Evolutionary conservation across 2,329 filamentous ascomycete genomes (phyloP).

Genomic region (Macrophomina phaseolina): DNA sequence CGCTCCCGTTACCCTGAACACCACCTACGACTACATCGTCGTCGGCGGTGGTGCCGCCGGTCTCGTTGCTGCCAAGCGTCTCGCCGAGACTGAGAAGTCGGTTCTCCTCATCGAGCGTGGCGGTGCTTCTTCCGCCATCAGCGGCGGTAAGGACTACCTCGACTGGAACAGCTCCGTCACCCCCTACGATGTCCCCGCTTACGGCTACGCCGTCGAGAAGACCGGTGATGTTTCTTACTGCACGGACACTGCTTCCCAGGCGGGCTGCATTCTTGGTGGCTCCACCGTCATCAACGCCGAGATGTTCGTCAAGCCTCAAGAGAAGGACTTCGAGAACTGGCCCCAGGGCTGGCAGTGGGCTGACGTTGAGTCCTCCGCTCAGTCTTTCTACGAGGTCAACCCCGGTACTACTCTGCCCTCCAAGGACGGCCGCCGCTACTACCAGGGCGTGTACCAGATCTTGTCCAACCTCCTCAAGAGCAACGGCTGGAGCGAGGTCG

Average conservation of each 20-base stretch:
- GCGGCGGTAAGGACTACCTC: constrained; percentile 39
- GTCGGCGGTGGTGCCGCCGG: constrained; percentile 47
- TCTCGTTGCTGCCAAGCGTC: constrained; percentile 44
- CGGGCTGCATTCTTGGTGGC: constrained; percentile 48
- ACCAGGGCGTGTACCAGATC: constrained; percentile 33
- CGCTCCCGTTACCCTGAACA: constrained; percentile 33
- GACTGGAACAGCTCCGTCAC: constrained; percentile 45
- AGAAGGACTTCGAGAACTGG: constrained; percentile 40
- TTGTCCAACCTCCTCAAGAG: constrained; percentile 31
- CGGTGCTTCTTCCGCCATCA: constrained; percentile 40
- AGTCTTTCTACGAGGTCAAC: constrained; percentile 33
- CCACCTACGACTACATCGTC: constrained; percentile 50
- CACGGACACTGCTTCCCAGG: constrained; percentile 43
- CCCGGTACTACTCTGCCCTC: constrained; percentile 34
- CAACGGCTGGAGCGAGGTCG: constrained; percentile 32
- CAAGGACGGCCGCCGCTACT: constrained; percentile 33
- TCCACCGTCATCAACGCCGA: constrained; percentile 43
- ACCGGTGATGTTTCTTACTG: constrained; percentile 39
- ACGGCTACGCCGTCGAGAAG: constrained; percentile 38
- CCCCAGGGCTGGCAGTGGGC: constrained; percentile 34
- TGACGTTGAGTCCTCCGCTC: constrained; percentile 32
- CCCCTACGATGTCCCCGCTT: constrained; percentile 46
- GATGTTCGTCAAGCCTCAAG: constrained; percentile 42
- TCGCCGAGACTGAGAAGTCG: constrained; percentile 45
- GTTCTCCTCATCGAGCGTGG: constrained; percentile 50